Evolutionary conservation across 768 basidiomycete species (phyloP).

Genomic region (Dioszegia aurantiaca): DNA sequence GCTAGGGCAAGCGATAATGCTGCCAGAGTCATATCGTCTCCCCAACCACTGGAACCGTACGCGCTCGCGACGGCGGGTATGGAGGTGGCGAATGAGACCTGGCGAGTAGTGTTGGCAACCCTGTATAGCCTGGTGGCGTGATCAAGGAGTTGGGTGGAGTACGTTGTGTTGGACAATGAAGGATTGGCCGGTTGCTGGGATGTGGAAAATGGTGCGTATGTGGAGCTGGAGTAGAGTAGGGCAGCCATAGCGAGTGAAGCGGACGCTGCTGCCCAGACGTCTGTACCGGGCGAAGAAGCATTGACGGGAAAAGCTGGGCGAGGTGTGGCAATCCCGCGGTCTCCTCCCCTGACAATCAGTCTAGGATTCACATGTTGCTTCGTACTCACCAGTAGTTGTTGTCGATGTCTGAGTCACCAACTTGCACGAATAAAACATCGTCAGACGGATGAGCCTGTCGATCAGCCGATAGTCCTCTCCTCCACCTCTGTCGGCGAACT

Average conservation of each 20-base stretch:
- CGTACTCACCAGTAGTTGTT: slow-evolving; percentile 62
- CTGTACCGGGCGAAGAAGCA: slow-evolving; percentile 74
- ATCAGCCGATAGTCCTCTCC: slow-evolving; percentile 65
- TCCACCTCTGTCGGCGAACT: slow-evolving; percentile 69
- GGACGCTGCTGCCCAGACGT: slow-evolving; percentile 77
- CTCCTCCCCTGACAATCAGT: slow-evolving; percentile 51
- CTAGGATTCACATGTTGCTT: no score
- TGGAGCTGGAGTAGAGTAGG: slow-evolving; percentile 66
- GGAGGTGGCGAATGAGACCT: slow-evolving; percentile 54
- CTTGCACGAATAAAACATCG: slow-evolving; percentile 72
- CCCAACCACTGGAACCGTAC: slow-evolving; percentile 61
- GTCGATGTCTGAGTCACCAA: slow-evolving; percentile 68
- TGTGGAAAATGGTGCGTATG: slow-evolving; percentile 58
- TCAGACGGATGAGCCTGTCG: slow-evolving; percentile 76
- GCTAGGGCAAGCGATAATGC: slow-evolving; percentile 74
- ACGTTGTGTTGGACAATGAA: slow-evolving; percentile 68
- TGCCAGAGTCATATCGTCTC: slow-evolving; percentile 58
- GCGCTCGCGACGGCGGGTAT: slow-evolving; percentile 64
- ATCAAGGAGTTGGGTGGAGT: slow-evolving; percentile 65
- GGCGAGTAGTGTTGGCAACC: slow-evolving; percentile 66
- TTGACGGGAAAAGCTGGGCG: slow-evolving; percentile 79
- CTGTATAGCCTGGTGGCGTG: slow-evolving; percentile 74
- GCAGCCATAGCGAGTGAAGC: slow-evolving; percentile 87
- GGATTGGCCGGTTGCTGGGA: slow-evolving; percentile 57
- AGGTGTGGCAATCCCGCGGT: slow-evolving; percentile 68